Evolutionary conservation across 2,329 filamentous ascomycete genomes (phyloP), one percentile per base, ranked within the genome.

Genomic region (Diplocarpon rosae): DNA sequence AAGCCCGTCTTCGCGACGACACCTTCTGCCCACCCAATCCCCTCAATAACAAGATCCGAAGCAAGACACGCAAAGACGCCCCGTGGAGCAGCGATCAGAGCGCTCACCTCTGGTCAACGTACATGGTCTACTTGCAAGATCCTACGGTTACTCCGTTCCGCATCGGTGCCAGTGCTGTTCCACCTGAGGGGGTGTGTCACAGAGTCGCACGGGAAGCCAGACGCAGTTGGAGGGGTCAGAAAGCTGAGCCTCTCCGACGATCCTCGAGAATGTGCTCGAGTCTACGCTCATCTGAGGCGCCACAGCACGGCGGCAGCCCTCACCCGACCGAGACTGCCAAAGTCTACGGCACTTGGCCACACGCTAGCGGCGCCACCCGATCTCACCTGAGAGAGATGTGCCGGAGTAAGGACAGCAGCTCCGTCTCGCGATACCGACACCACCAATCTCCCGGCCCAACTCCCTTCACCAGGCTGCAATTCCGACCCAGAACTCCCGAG

Each of bases 101-200:
- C 62, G 66, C 73, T 11, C 79, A 83, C 54, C 62, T 83, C 9
- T 83, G 79, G 79, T 69, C 73, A 5, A 80, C 75, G 1, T 83
- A 81, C 56, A 64, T 73, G 46, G 65, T 78, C 42, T 83, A 83
- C 54, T 64, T 83, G 33, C 75, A 80, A 57, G 79, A 83, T 53
- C 78, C 79, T 37, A 77, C 75, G 39, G 76, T 82, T 2, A 83
- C 79, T 1, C 79, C 79, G 0, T 76, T 83, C 49, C 71, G 75
- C 41, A 69, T 80, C 44, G 73, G 76, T 48, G 78, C 77, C 55
- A 78, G 75, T 56, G 71, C 73, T 45, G 72, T 83, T 20, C 79
- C 79, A 7, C 79, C 79, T 2, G 69, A 77, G 35, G 79, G 79
- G 13, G 78, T 83, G 9, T 80, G 76, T 55, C 60, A 73, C 55